Conservation (phyloP, 441 rosid genomes). For the Erodium trifolium region DNA sequence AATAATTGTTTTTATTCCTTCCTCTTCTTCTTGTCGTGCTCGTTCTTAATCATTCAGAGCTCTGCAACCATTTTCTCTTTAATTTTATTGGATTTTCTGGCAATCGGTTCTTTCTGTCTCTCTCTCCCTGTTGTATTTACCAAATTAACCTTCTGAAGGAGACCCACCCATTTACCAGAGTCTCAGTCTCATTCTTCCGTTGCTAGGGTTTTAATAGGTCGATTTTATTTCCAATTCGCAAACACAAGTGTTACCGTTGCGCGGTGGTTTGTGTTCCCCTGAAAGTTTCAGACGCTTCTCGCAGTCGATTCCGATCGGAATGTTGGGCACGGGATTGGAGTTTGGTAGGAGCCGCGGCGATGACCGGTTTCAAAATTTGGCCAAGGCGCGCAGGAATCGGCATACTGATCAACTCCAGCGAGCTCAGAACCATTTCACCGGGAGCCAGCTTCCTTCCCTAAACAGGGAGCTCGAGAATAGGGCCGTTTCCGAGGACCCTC, state of each 20-base stretch:
- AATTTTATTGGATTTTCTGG: background rate
- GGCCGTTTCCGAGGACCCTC: constrained; percentile 15
- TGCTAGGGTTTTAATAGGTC: background rate
- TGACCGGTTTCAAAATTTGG: constrained; percentile 36
- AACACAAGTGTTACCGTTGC: background rate
- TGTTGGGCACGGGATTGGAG: constrained; percentile 57
- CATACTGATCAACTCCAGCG: constrained; percentile 34
- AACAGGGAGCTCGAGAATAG: constrained; percentile 19
- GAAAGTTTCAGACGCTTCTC: background rate
- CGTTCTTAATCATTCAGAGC: background rate
- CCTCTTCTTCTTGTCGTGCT: background rate
- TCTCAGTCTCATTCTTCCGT: background rate
- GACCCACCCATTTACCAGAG: background rate
- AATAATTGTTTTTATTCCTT: background rate
- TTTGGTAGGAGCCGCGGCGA: constrained; percentile 41
- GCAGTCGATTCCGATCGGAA: constrained; percentile 18
- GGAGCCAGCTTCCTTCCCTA: too few relatives aligned
- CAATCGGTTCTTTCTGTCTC: too few relatives aligned
- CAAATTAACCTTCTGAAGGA: background rate
- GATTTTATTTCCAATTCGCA: background rate
- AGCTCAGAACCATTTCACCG: constrained; percentile 13
- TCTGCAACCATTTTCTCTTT: background rate
- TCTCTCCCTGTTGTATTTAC: background rate
- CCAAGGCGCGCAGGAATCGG: constrained; percentile 37
- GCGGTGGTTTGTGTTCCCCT: background rate